Evolutionary conservation across 2,329 filamentous ascomycete species (phyloP), one percentile per base, ranked within the genome.

Genomic region (Hansfordia pulvinata): DNA sequence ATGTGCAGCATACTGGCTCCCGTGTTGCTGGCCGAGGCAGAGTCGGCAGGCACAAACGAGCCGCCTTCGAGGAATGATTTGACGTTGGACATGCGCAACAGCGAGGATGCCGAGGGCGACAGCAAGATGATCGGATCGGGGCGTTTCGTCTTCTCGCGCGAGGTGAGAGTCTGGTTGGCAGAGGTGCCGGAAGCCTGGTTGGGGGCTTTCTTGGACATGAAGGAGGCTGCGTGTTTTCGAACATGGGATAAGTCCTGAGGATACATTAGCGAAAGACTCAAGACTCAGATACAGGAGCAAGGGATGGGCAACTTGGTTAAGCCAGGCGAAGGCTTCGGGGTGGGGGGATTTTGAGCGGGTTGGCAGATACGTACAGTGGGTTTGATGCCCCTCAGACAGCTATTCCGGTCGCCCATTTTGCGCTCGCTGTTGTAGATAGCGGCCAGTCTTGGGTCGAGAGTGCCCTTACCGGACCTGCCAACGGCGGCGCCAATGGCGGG

Each of bases 71-170:
- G 78, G 64, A 98, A 96, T 17, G 81, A 76, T 47, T 93, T 92
- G 53, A 92, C 84, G 50, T 98, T 98, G 28, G 83, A 81, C 71
- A 96, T 84, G 50, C 88, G 85, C 19, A 98, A 75, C 25, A 96
- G 73, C 2, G 86, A 92, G 3, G 88, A 94, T 8, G 88, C 90
- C 2, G 88, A 96, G 2, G 90, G 90, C 0, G 90, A 96, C 34
- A 98, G 76, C 16, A 98, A 76, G 50, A 98, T 94, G 54, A 98
- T 98, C 25, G 90, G 90, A 48, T 93, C 66, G 19, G 69, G 66
- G 31, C 69, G 57, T 23, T 51, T 44, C 17, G 61, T 56, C 49
- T 64, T 70, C 34, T 61, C 65, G 44, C 72, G 71, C 27, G 69
- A 54, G 3, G 64, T 52, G 10, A 73, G 55, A 6, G 64, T 40